phyloP scores from a whole-genome alignment of 345 rosid genomes.

The Trapa incisa region DNA sequence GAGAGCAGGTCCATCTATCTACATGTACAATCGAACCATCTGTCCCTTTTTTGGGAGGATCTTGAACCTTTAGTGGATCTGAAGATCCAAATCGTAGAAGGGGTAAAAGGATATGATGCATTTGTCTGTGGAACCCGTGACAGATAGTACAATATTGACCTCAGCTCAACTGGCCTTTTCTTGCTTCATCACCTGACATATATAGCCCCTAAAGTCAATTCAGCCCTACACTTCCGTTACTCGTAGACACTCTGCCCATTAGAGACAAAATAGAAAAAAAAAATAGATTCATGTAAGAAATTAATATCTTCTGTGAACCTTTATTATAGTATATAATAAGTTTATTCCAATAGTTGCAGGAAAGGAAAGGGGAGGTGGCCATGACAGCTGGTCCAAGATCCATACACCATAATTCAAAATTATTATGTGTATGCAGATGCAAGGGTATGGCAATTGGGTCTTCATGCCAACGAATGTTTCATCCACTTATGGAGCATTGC shows the following conservation, averaged over 20 bases:
- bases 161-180: not conserved
- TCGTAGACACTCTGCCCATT: not conserved
- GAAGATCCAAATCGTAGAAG: not conserved
- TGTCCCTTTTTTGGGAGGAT: not conserved
- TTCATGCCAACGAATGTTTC: conserved; percentile 2
- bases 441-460: not conserved
- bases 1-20: not conserved
- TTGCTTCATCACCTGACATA: conserved; percentile 1
- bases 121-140: conserved; percentile 2
- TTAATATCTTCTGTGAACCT: too few species aligned
- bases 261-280: not conserved
- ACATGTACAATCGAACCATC: not conserved
- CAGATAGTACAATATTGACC: not conserved
- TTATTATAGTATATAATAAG: too few species aligned
- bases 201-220: not conserved
- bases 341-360: not conserved
- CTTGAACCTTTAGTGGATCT: not conserved
- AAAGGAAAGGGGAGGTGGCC: not conserved
- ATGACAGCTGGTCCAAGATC: not conserved
- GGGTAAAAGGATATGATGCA: not conserved
- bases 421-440: not conserved
- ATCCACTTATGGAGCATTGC: conserved; percentile 1
- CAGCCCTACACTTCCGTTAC: not conserved
- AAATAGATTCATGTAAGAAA: not conserved
- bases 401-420: not conserved